Percentiles rank a stretch among this genome's conserved stretches.
phyloP scores from a whole-genome alignment of 1,284 basidiomycete genomes.

The Puccinia polysora region DNA sequence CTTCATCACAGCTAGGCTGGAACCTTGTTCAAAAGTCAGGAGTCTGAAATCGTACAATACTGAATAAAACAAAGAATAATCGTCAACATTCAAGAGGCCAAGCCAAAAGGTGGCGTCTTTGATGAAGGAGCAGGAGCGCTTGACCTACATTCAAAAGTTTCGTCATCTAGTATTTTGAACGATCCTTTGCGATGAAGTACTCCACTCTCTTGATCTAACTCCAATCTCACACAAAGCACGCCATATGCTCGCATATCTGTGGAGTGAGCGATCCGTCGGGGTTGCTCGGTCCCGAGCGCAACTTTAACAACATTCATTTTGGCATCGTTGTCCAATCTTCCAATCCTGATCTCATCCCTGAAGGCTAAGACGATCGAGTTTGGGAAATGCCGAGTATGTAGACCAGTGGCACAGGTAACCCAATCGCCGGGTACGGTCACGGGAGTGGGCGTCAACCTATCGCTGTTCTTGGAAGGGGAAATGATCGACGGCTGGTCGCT shows the following conservation, averaged over 20 bases:
- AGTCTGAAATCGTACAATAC: constrained; percentile 18
- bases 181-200: constrained; percentile 6
- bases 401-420: not conserved
- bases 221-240: constrained; percentile 22
- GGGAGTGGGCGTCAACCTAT: constrained; percentile 8
- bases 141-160: constrained; percentile 31
- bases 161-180: constrained; percentile 32
- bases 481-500: constrained; percentile 19
- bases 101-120: not conserved
- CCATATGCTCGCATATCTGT: constrained; percentile 9
- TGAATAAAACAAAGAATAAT: constrained; percentile 2
- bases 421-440: not conserved
- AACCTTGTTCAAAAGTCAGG: constrained; percentile 22
- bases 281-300: constrained; percentile 29
- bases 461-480: not conserved
- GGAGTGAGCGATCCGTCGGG: constrained; percentile 26
- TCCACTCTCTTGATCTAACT: constrained; percentile 21
- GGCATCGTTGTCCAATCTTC: not conserved
- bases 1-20: constrained; percentile 27
- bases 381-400: not conserved
- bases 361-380: constrained; percentile 1
- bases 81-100: not conserved
- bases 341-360: constrained; percentile 8
- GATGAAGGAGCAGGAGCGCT: too few relatives aligned
- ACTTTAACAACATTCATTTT: constrained; percentile 22